These are phyloP conservation scores for Xerocomus alliaceus DNA, from an alignment of 1,284 basidiomycete species.

Conservation along the genomic window DNA sequence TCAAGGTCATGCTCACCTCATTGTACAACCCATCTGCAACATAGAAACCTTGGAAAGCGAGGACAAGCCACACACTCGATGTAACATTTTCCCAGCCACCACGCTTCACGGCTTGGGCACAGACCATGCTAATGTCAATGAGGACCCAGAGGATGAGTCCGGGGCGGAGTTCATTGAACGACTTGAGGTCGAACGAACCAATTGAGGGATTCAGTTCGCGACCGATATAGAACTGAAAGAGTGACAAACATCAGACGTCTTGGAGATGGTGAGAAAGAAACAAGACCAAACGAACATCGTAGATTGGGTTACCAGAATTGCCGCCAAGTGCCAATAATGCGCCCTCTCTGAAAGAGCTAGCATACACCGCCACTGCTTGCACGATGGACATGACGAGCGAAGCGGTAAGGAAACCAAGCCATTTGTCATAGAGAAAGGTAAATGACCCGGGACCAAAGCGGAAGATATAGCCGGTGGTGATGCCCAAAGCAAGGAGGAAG, in stretches of 20 bases:
- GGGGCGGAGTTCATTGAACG: conserved; percentile 95
- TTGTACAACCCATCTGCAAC: conserved; percentile 87
- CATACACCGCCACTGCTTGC: conserved; percentile 81
- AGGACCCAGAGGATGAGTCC: conserved; percentile 96
- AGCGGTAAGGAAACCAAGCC: conserved; percentile 88
- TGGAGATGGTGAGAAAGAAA: background rate
- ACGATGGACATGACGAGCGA: conserved; percentile 79
- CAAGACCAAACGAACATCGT: conserved; percentile 73
- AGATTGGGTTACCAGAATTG: conserved; percentile 87
- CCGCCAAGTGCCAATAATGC: conserved; percentile 89
- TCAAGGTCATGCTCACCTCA: conserved; percentile 62
- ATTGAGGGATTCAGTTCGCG: conserved; percentile 93
- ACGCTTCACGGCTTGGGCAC: conserved; percentile 85
- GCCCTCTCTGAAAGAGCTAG: conserved; percentile 70
- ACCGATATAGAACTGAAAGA: conserved; percentile 91
- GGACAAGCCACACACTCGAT: conserved; percentile 91
- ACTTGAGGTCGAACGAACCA: conserved; percentile 93
- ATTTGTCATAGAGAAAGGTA: conserved; percentile 92
- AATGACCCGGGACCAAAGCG: conserved; percentile 81
- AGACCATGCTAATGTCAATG: conserved; percentile 90
- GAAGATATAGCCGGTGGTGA: conserved; percentile 71
- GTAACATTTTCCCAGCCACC: conserved; percentile 75
- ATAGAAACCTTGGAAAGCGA: conserved; percentile 89
- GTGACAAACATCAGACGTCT: conserved; percentile 2
- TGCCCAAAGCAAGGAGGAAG: conserved; percentile 77